A percentile compares a stretch with the other conserved stretches of the same genome.
phyloP scores from a whole-genome alignment of 1,139 yeast genomes.

The Tardiomyces digboiensis region DNA sequence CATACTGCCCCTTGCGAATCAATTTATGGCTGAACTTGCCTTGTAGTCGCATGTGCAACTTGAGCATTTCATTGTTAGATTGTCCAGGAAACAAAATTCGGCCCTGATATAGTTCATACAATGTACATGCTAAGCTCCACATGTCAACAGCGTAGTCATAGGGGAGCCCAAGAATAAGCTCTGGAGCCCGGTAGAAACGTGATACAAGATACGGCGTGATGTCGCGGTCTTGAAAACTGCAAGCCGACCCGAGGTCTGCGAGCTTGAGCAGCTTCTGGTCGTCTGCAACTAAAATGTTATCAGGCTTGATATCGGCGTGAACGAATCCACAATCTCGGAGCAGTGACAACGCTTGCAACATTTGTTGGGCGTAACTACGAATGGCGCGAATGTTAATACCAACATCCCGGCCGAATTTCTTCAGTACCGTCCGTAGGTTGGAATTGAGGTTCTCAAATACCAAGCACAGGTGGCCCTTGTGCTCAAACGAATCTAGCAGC shows the following conservation, averaged over 20 bases:
- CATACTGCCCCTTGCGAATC: slow-evolving; percentile 33
- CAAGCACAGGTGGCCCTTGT: slow-evolving; percentile 78
- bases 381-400: slow-evolving; percentile 47
- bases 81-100: slow-evolving; percentile 97
- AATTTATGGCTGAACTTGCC: slow-evolving; percentile 98
- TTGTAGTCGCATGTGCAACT: slow-evolving; percentile 88
- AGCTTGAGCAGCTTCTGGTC: slow-evolving; percentile 87
- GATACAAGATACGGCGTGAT: slow-evolving; percentile 99
- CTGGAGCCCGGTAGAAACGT: slow-evolving; percentile 96
- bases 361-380: slow-evolving; percentile 41
- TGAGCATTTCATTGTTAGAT: slow-evolving; percentile 97
- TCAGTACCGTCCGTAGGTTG: slow-evolving; percentile 58
- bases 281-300: slow-evolving; percentile 68
- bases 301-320: slow-evolving; percentile 95
- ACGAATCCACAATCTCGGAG: slow-evolving; percentile 68
- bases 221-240: slow-evolving; percentile 89
- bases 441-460: slow-evolving; percentile 64
- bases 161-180: slow-evolving; percentile 98
- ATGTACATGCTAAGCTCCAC: slow-evolving; percentile 98
- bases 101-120: slow-evolving; percentile 99
- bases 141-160: slow-evolving; percentile 97
- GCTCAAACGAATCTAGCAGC: slow-evolving; percentile 63
- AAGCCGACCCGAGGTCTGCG: slow-evolving; percentile 95
- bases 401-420: slow-evolving; percentile 53
- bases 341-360: slow-evolving; percentile 48